Conservation (phyloP, 495 filamentous ascomycete genomes). For the Aspergillus olivimuriae region DNA sequence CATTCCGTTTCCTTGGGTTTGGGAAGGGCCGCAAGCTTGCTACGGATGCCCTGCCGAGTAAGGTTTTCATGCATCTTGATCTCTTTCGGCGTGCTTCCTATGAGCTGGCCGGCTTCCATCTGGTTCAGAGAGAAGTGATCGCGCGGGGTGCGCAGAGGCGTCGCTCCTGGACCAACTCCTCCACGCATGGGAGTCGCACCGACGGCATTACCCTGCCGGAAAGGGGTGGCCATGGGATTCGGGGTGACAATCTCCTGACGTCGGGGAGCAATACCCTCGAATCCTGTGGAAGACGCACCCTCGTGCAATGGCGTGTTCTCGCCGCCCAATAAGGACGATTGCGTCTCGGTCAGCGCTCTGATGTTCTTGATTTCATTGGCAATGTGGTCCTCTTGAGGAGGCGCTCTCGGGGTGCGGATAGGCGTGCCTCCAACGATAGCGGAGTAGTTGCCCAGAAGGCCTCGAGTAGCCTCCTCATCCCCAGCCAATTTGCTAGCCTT, state of each 20-base stretch:
- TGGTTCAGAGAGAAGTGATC: slow-evolving; percentile 84
- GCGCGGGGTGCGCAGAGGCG: slow-evolving; percentile 84
- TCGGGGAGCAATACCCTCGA: slow-evolving; percentile 77
- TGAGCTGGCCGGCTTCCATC: slow-evolving; percentile 52
- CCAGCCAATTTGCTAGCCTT: slow-evolving; percentile 70
- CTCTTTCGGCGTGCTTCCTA: slow-evolving; percentile 74
- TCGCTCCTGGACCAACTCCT: slow-evolving; percentile 60
- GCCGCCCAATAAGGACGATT: slow-evolving; percentile 90
- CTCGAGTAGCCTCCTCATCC: slow-evolving; percentile 79
- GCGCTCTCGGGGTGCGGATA: slow-evolving; percentile 83
- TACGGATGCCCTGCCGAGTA: slow-evolving; percentile 57
- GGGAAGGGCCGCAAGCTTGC: slow-evolving; percentile 73
- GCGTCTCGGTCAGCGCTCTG: slow-evolving; percentile 82
- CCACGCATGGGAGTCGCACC: slow-evolving; percentile 65
- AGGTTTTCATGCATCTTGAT: slow-evolving; percentile 67
- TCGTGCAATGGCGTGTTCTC: slow-evolving; percentile 89
- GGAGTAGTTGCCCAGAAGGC: slow-evolving; percentile 78
- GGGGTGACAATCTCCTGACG: slow-evolving; percentile 79
- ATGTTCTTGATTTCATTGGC: slow-evolving; percentile 97
- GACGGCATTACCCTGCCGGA: slow-evolving; percentile 61
- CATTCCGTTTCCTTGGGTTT: slow-evolving; percentile 88
- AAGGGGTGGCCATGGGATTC: slow-evolving; percentile 90
- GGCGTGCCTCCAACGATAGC: slow-evolving; percentile 75
- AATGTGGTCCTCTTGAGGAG: slow-evolving; percentile 88
- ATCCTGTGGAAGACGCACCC: slow-evolving; percentile 75